Conservation (phyloP, 2,329 filamentous ascomycete genomes). For the Neocucurbitaria cava region DNA sequence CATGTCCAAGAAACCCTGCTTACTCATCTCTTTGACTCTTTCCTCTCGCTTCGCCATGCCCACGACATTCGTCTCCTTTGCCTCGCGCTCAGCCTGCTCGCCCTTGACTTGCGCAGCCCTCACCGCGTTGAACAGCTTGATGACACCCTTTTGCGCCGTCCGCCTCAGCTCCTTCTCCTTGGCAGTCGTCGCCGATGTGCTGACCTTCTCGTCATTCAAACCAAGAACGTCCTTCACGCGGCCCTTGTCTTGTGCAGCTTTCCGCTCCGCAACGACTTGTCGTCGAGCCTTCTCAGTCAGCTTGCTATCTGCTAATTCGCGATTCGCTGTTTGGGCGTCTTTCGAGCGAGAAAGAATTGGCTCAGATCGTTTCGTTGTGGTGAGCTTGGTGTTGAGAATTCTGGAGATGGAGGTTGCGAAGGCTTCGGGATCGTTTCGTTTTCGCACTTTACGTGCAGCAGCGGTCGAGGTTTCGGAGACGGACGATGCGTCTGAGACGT, state of each 20-base stretch:
- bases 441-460: slow-evolving; percentile 63
- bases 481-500: slow-evolving; percentile 46
- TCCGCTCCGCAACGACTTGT: slow-evolving; percentile 81
- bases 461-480: slow-evolving; percentile 44
- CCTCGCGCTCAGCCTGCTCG: slow-evolving; percentile 74
- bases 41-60: slow-evolving; percentile 83
- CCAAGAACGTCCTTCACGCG: slow-evolving; percentile 85
- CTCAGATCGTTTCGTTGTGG: slow-evolving; percentile 80
- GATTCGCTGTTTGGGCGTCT: slow-evolving; percentile 74
- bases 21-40: slow-evolving; percentile 93
- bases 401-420: slow-evolving; percentile 94
- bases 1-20: slow-evolving; percentile 93
- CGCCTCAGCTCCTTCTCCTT: slow-evolving; percentile 83
- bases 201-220: slow-evolving; percentile 58
- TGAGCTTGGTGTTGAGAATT: slow-evolving; percentile 89
- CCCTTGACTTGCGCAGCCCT: slow-evolving; percentile 90
- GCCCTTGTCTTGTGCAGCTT: slow-evolving; percentile 80
- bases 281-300: slow-evolving; percentile 82
- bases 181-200: slow-evolving; percentile 64
- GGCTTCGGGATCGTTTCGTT: slow-evolving; percentile 88
- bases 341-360: slow-evolving; percentile 89
- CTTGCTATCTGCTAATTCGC: slow-evolving; percentile 74
- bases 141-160: slow-evolving; percentile 89
- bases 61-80: slow-evolving; percentile 74
- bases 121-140: slow-evolving; percentile 96